phyloP scores from a whole-genome alignment of 345 rosid genomes.

The Linum trigynum region DNA sequence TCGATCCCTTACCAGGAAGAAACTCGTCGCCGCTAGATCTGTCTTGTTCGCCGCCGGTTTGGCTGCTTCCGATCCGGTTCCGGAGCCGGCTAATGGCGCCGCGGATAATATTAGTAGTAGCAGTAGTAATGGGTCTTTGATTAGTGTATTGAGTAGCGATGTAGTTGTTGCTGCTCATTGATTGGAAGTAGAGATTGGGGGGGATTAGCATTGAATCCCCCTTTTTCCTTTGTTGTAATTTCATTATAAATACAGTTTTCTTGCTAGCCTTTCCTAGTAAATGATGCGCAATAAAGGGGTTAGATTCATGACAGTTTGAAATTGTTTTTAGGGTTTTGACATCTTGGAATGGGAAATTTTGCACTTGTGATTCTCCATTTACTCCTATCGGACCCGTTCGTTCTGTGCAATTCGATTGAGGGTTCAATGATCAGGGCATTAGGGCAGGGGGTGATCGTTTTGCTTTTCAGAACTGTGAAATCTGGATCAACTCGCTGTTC shows the following conservation, averaged over 20 bases:
- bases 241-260: background rate
- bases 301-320: background rate
- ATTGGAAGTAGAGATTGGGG: slow-evolving; percentile 10
- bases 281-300: too few species aligned
- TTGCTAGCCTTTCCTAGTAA: background rate
- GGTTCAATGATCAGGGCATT: background rate
- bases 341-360: background rate
- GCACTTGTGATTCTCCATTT: background rate
- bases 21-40: slow-evolving; percentile 30
- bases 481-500: background rate
- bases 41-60: slow-evolving; percentile 22
- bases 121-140: slow-evolving; percentile 18
- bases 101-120: slow-evolving; percentile 1
- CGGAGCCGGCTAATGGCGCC: slow-evolving; percentile 11
- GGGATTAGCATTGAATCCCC: background rate
- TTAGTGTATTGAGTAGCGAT: slow-evolving; percentile 27
- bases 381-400: background rate
- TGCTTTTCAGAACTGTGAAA: too few species aligned
- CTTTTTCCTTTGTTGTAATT: background rate
- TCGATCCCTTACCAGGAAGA: slow-evolving; percentile 42
- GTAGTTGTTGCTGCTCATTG: slow-evolving; percentile 37
- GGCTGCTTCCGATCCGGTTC: slow-evolving; percentile 13
- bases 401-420: background rate
- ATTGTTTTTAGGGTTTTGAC: background rate
- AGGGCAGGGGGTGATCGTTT: background rate